A percentile compares a stretch with the other conserved stretches of the same genome.
Conservation (phyloP, 306 rosid genomes). For the Prinsepia uniflora region DNA sequence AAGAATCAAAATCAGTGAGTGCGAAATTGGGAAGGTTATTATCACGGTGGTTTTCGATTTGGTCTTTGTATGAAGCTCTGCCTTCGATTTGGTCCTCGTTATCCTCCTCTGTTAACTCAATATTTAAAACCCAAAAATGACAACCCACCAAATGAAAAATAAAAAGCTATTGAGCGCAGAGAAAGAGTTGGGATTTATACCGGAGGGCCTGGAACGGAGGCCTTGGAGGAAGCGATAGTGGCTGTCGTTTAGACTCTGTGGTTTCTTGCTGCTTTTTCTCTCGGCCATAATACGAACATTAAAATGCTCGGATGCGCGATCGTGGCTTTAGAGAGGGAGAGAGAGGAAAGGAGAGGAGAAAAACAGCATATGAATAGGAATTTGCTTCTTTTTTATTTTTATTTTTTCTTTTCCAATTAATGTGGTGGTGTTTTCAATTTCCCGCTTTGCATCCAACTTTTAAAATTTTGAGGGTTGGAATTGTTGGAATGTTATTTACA, state of each 20-base stretch:
- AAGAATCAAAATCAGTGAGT: slow-evolving; percentile 42
- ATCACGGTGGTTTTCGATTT: not conserved
- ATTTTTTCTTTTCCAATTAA: not conserved
- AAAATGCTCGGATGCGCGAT: no score
- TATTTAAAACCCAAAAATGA: not conserved
- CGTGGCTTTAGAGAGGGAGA: not conserved
- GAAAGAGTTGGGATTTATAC: slow-evolving; percentile 3
- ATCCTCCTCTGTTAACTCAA: slow-evolving; percentile 10
- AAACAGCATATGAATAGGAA: no score
- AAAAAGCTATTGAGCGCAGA: not conserved
- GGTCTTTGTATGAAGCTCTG: slow-evolving; percentile 4
- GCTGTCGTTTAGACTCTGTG: slow-evolving; percentile 73
- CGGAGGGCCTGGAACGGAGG: slow-evolving; percentile 24
- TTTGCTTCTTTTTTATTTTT: not conserved
- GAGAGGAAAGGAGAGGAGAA: not conserved
- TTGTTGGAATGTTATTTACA: no score
- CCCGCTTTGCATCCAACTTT: not conserved
- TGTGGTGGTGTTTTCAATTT: not conserved
- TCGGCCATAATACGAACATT: slow-evolving; percentile 35
- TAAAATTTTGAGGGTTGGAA: no score
- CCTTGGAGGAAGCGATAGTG: slow-evolving; percentile 82
- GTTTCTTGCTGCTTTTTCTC: slow-evolving; percentile 38
- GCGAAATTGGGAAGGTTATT: slow-evolving; percentile 44
- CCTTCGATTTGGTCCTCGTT: slow-evolving; percentile 14
- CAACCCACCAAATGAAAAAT: not conserved